phyloP scores from a whole-genome alignment of 805 yeast species.

The Barnettozyma californica region DNA sequence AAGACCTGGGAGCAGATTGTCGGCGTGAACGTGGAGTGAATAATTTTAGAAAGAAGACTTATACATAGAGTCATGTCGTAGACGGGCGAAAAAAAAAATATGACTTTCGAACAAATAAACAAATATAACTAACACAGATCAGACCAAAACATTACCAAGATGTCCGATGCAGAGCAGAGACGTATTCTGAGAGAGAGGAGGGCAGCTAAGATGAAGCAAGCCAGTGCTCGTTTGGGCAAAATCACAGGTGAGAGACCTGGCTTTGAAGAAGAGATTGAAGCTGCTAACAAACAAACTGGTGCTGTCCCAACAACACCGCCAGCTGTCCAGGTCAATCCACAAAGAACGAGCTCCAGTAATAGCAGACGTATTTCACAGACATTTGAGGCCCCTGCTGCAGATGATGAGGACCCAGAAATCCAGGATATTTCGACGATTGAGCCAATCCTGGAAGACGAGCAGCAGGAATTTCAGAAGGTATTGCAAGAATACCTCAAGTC shows the following conservation, averaged over 20 bases:
- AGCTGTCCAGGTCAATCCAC: background rate
- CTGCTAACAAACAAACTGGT: background rate
- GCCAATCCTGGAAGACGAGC: conserved; percentile 7
- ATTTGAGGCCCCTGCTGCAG: conserved; percentile 3
- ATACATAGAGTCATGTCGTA: too few species aligned
- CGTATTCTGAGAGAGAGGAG: conserved; percentile 23
- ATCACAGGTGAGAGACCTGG: conserved; percentile 23
- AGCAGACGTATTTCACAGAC: conserved; percentile 18
- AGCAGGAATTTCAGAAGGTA: conserved; percentile 19
- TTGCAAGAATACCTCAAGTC: conserved; percentile 17
- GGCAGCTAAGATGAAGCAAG: conserved; percentile 22
- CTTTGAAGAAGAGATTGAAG: conserved; percentile 3
- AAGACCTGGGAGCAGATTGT: conserved; percentile 80
- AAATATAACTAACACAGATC: too few species aligned
- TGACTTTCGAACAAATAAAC: background rate
- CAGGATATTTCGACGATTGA: conserved; percentile 11
- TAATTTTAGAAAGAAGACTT: too few species aligned
- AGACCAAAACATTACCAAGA: background rate
- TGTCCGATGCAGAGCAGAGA: conserved; percentile 22
- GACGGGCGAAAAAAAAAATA: background rate
- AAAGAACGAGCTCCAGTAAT: background rate
- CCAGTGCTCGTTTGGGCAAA: conserved; percentile 17
- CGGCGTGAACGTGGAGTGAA: conserved; percentile 44
- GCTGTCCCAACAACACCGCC: background rate
- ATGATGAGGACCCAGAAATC: conserved; percentile 11